Conservation (phyloP, 2,329 filamentous ascomycete genomes). For the Pseudocercospora crystallina region DNA sequence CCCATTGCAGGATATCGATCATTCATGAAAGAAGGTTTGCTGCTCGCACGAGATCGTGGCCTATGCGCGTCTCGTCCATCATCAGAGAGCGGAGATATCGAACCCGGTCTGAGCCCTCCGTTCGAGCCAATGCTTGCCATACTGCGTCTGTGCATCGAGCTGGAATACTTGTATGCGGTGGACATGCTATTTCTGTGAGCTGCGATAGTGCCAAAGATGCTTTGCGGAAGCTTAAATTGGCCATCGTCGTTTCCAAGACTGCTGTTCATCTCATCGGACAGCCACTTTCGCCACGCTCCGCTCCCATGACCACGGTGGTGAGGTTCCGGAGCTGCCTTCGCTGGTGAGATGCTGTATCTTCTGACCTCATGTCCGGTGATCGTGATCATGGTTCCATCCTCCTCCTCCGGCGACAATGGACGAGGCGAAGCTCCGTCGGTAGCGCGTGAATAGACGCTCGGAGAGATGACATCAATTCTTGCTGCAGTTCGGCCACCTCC, state of each 20-base stretch:
- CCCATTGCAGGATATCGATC: conserved; percentile 46
- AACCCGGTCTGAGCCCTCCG: conserved; percentile 10
- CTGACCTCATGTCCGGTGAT: conserved; percentile 46
- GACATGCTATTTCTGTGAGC: background rate
- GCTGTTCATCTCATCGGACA: conserved; percentile 45
- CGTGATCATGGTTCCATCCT: conserved; percentile 40
- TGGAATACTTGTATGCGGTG: background rate
- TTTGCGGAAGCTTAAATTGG: conserved; percentile 10
- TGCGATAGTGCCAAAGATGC: conserved; percentile 1
- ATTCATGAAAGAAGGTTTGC: conserved; percentile 39
- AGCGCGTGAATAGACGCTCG: conserved; percentile 49
- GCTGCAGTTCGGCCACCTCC: conserved; percentile 11
- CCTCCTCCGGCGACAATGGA: conserved; percentile 27
- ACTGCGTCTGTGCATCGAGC: conserved; percentile 1
- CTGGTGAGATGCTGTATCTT: conserved; percentile 40
- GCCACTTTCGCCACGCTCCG: conserved; percentile 49
- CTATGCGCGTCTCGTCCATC: conserved; percentile 7
- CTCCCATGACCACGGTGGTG: conserved; percentile 33
- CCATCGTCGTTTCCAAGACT: conserved; percentile 17
- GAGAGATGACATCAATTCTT: conserved; percentile 33
- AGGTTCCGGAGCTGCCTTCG: conserved; percentile 17
- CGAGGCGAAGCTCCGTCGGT: conserved; percentile 41
- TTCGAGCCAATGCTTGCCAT: background rate
- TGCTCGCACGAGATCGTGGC: conserved; percentile 13
- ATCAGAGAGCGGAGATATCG: conserved; percentile 19